Evolutionary conservation across 2,329 filamentous ascomycete genomes (phyloP).

Genomic region (Penicillium rolfsii): DNA sequence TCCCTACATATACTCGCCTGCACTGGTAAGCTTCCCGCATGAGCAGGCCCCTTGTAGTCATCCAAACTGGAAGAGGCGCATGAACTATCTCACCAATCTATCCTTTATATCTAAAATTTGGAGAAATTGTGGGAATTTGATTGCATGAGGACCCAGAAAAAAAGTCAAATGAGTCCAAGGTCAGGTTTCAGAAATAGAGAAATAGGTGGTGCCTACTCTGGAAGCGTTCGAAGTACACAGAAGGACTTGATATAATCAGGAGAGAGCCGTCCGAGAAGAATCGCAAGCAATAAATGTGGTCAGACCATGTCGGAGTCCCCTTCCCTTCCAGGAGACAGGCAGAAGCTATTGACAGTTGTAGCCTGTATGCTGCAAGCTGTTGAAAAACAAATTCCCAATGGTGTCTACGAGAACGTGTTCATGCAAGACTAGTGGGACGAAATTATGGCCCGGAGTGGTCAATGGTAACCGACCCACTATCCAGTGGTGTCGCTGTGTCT

Average conservation of each 20-base stretch:
- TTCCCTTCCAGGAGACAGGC: too few relatives aligned
- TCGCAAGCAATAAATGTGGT: background rate
- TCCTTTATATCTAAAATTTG: background rate
- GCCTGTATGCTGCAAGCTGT: background rate
- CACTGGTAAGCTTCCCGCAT: background rate
- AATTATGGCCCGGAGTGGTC: background rate
- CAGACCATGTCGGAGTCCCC: too few relatives aligned
- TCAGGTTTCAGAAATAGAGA: too few relatives aligned
- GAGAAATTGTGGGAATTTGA: background rate
- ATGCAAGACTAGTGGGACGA: background rate
- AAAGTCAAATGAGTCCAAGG: too few relatives aligned
- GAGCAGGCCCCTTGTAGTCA: background rate
- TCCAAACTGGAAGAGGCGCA: background rate
- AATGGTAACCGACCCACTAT: background rate
- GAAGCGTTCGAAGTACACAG: too few relatives aligned
- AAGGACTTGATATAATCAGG: background rate
- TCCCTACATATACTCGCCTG: conserved; percentile 8
- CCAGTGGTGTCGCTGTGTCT: background rate
- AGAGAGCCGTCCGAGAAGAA: too few relatives aligned
- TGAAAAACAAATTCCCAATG: background rate
- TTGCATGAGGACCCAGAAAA: too few relatives aligned
- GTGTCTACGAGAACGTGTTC: background rate
- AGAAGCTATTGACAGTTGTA: background rate
- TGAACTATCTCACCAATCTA: background rate
- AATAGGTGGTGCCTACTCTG: too few relatives aligned